Evolutionary conservation across 108 stramenopile species (phyloP).

Genomic region (Nitzschia putrida): DNA sequence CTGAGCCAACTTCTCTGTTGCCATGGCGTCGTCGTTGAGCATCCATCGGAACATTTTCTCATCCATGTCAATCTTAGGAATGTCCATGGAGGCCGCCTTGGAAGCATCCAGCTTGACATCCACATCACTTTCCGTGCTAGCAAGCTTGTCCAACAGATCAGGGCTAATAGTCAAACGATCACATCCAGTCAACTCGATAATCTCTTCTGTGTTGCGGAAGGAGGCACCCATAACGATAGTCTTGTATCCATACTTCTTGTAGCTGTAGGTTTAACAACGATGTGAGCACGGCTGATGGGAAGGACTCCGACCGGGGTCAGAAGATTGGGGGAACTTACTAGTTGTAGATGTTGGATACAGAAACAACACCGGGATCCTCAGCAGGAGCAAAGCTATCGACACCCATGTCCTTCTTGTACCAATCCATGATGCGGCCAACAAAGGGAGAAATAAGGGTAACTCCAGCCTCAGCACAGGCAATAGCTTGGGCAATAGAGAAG

Average conservation of each 20-base stretch:
- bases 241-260: slow-evolving; percentile 94
- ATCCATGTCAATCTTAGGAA: slow-evolving; percentile 75
- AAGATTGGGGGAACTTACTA: slow-evolving; percentile 40
- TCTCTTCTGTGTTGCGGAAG: slow-evolving; percentile 90
- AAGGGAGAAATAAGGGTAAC: slow-evolving; percentile 98
- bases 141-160: slow-evolving; percentile 75
- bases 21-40: slow-evolving; percentile 98
- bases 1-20: slow-evolving; percentile 97
- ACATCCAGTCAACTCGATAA: slow-evolving; percentile 82
- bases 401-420: slow-evolving; percentile 88
- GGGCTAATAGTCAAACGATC: slow-evolving; percentile 91
- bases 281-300: background rate
- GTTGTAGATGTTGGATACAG: slow-evolving; percentile 93
- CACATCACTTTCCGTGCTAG: slow-evolving; percentile 24
- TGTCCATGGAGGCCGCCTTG: slow-evolving; percentile 62
- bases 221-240: slow-evolving; percentile 99
- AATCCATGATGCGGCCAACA: slow-evolving; percentile 99
- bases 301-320: background rate
- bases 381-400: slow-evolving; percentile 71
- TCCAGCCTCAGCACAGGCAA: slow-evolving; percentile 97
- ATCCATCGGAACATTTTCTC: slow-evolving; percentile 94
- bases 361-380: slow-evolving; percentile 95
- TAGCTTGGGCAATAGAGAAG: slow-evolving; percentile 93
- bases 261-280: slow-evolving; percentile 23
- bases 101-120: slow-evolving; percentile 63